Evolutionary conservation across 176 grass and related monocot species (phyloP).

Genomic region (Tillandsia fasciculata): DNA sequence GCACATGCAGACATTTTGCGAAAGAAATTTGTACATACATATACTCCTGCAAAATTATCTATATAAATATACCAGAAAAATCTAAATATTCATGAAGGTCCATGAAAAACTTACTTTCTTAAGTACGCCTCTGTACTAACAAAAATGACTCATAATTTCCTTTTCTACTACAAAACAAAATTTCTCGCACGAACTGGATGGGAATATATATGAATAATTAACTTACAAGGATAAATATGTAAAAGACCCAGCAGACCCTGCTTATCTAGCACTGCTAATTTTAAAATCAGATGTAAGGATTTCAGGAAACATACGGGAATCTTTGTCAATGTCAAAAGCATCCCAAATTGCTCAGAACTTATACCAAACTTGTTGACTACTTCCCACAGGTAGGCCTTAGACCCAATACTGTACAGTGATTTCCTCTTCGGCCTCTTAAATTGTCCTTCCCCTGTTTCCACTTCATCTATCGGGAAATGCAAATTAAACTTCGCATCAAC

Average conservation of each 20-base stretch:
- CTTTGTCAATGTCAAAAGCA: constrained; percentile 60
- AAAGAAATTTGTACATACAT: too few relatives aligned
- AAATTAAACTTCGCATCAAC: constrained; percentile 95
- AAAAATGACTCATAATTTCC: too few relatives aligned
- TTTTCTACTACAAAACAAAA: too few relatives aligned
- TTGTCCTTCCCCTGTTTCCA: constrained; percentile 61
- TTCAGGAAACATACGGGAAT: constrained; percentile 30
- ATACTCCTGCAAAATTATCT: too few relatives aligned
- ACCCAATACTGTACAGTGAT: constrained; percentile 69
- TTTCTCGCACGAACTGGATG: too few relatives aligned
- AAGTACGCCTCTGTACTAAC: too few relatives aligned
- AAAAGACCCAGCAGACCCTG: neutral
- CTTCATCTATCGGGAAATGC: constrained; percentile 90
- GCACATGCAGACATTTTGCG: neutral
- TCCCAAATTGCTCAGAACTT: constrained; percentile 79
- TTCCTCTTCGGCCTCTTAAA: constrained; percentile 94
- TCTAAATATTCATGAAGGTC: too few relatives aligned
- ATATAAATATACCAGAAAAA: too few relatives aligned
- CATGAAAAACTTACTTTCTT: too few relatives aligned
- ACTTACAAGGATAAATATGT: neutral
- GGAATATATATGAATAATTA: too few relatives aligned
- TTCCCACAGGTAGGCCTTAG: constrained; percentile 92
- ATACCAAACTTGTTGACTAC: constrained; percentile 79
- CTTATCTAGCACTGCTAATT: neutral
- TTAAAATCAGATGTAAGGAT: neutral